Conservation (phyloP, 495 filamentous ascomycete species). For the Monascus purpureus region DNA sequence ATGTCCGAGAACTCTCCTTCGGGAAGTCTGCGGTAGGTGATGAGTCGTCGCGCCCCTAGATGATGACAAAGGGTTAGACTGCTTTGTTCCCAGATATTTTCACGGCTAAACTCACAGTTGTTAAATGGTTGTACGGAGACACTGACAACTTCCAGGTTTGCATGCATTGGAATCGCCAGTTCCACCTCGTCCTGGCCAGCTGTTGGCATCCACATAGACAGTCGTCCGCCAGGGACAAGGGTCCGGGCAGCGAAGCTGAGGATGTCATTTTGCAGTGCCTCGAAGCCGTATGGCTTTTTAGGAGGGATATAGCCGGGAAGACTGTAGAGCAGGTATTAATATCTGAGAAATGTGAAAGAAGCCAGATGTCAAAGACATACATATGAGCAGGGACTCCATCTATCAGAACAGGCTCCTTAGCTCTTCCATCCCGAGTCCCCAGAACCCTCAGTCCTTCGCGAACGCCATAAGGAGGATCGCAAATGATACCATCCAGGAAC, state of each 20-base stretch:
- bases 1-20: slow-evolving; percentile 41
- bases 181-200: slow-evolving; percentile 64
- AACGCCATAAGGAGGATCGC: slow-evolving; percentile 96
- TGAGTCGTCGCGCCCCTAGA: slow-evolving; percentile 68
- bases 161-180: slow-evolving; percentile 64
- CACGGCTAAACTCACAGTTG: slow-evolving; percentile 62
- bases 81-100: too few relatives aligned
- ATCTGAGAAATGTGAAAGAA: not conserved
- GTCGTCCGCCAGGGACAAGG: slow-evolving; percentile 68
- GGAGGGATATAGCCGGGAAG: slow-evolving; percentile 72
- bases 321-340: slow-evolving; percentile 25
- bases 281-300: slow-evolving; percentile 82
- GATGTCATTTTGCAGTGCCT: slow-evolving; percentile 78
- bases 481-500: slow-evolving; percentile 82
- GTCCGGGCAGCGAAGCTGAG: slow-evolving; percentile 62
- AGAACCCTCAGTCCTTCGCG: slow-evolving; percentile 82
- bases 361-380: slow-evolving; percentile 27
- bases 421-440: slow-evolving; percentile 54
- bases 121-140: slow-evolving; percentile 78
- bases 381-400: slow-evolving; percentile 58
- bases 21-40: slow-evolving; percentile 67
- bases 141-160: slow-evolving; percentile 57
- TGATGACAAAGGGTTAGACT: slow-evolving; percentile 5
- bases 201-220: slow-evolving; percentile 97
- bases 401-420: slow-evolving; percentile 45